Conservation (phyloP, 176 grass and related monocot genomes). For the Lolium multiflorum region DNA sequence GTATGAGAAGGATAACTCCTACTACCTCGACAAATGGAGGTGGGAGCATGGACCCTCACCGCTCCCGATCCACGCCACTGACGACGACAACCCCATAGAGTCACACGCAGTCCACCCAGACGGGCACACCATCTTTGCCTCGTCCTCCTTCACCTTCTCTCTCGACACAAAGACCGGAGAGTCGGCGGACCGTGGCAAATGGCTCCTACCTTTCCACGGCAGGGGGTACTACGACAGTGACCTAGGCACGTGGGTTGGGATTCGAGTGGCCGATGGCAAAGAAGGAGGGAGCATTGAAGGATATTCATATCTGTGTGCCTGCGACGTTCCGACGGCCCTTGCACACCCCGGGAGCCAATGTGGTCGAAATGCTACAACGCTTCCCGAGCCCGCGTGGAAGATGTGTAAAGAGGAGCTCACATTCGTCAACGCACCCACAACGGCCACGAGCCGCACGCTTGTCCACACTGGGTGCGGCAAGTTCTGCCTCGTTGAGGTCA, state of each 20-base stretch:
- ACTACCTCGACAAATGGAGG: neutral
- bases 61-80: neutral
- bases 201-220: neutral
- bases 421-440: neutral
- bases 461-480: neutral
- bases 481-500: neutral
- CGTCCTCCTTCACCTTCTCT: neutral
- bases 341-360: neutral
- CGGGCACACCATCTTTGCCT: neutral
- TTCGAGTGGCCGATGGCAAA: neutral
- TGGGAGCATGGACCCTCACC: neutral
- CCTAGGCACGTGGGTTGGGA: neutral
- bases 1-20: neutral
- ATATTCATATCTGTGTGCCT: neutral
- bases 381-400: neutral
- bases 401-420: conserved; percentile 1
- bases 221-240: neutral
- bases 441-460: neutral
- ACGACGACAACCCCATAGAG: neutral
- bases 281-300: neutral
- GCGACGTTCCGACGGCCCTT: neutral
- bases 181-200: neutral
- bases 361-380: neutral
- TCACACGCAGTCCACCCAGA: neutral
- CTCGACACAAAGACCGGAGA: neutral